Conservation (phyloP, 768 basidiomycete genomes). For the Boletus subcaerulescens region DNA sequence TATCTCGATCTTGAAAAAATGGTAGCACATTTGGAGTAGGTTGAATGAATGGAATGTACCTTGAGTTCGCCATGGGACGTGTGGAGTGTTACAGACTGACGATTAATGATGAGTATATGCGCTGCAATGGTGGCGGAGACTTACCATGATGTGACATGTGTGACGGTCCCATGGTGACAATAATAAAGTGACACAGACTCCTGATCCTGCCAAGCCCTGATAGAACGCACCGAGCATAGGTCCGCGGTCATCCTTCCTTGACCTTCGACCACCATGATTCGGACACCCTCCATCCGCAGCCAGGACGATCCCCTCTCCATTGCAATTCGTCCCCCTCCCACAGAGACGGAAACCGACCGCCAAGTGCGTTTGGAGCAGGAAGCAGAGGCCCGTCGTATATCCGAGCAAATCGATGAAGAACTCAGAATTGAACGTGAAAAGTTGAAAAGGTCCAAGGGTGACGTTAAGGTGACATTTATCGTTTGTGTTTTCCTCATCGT, state of each 20-base stretch:
- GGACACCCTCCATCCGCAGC: constrained; percentile 70
- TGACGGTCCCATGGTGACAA: constrained; percentile 10
- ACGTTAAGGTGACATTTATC: constrained; percentile 59
- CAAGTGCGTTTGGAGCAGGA: constrained; percentile 58
- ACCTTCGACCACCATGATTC: constrained; percentile 44
- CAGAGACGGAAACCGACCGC: constrained; percentile 68
- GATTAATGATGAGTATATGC: constrained; percentile 11
- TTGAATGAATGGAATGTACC: constrained; percentile 41
- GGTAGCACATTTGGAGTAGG: neutral
- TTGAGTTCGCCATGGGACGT: constrained; percentile 95
- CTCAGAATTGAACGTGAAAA: constrained; percentile 67
- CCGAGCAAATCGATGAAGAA: constrained; percentile 81
- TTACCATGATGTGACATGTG: constrained; percentile 29
- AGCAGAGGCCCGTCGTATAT: constrained; percentile 70
- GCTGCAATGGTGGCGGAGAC: constrained; percentile 25
- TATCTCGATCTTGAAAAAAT: constrained; percentile 71
- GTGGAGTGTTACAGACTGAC: constrained; percentile 89
- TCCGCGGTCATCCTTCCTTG: constrained; percentile 16
- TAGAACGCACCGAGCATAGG: neutral
- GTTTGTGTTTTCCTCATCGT: neutral
- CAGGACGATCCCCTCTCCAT: constrained; percentile 74
- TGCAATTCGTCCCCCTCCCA: constrained; percentile 59
- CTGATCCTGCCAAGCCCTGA: neutral
- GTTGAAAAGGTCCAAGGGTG: constrained; percentile 60
- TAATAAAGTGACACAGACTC: neutral